These are phyloP conservation scores for Pestalotiopsis sp. DNA, from an alignment of 2,329 filamentous ascomycete species.

Conservation along the genomic window DNA sequence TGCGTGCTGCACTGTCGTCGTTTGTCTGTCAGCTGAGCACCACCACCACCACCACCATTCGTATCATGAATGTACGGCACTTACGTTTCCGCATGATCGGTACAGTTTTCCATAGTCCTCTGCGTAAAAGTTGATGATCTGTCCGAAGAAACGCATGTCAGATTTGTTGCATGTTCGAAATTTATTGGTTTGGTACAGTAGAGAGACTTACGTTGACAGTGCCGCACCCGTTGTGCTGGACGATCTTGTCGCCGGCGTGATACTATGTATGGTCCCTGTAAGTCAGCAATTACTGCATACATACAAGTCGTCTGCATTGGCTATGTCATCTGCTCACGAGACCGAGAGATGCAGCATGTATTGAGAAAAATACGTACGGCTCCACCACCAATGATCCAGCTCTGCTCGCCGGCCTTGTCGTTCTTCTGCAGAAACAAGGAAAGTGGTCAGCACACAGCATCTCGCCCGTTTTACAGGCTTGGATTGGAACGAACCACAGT, in stretches of 20 bases:
- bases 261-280: conserved; percentile 20
- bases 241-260: conserved; percentile 47
- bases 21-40: background rate
- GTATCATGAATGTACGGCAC: background rate
- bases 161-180: background rate
- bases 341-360: background rate
- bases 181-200: background rate
- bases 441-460: background rate
- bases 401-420: conserved; percentile 26
- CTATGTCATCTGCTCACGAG: background rate
- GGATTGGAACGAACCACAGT: conserved; percentile 22
- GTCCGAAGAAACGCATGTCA: background rate
- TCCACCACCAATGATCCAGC: conserved; percentile 48
- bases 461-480: background rate
- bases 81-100: conserved; percentile 50
- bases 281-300: background rate
- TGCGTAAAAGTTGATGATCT: conserved; percentile 42
- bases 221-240: conserved; percentile 50
- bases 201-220: conserved; percentile 36
- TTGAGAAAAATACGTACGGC: conserved; percentile 25
- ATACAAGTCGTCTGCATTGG: background rate
- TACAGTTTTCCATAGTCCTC: conserved; percentile 52
- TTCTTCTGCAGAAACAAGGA: conserved; percentile 22
- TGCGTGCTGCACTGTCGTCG: conserved; percentile 22
- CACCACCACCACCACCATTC: background rate